Conservation (phyloP, 2,329 filamentous ascomycete genomes). For the Pseudogymnoascus sp. region DNA sequence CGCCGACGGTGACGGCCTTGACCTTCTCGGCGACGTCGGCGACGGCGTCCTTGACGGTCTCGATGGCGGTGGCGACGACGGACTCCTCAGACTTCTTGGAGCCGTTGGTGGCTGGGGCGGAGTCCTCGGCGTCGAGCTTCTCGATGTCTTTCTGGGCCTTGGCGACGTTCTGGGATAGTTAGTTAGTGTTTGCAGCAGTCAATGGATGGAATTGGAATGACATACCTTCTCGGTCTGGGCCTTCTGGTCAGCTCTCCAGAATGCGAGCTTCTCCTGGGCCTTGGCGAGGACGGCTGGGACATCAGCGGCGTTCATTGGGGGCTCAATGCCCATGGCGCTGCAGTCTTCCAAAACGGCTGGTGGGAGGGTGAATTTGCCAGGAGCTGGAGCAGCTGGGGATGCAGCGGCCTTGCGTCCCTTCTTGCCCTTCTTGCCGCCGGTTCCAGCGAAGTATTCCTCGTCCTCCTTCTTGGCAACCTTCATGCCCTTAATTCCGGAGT, state of each 20-base stretch:
- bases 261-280: slow-evolving; percentile 81
- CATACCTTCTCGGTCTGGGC: slow-evolving; percentile 80
- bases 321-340: slow-evolving; percentile 73
- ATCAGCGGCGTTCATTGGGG: slow-evolving; percentile 79
- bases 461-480: slow-evolving; percentile 82
- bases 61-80: slow-evolving; percentile 23
- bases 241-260: slow-evolving; percentile 88
- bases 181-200: slow-evolving; percentile 31
- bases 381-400: slow-evolving; percentile 42
- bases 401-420: slow-evolving; percentile 69
- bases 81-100: slow-evolving; percentile 1
- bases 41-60: slow-evolving; percentile 44
- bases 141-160: slow-evolving; percentile 96
- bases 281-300: slow-evolving; percentile 77
- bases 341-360: slow-evolving; percentile 91
- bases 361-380: slow-evolving; percentile 72
- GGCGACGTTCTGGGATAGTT: slow-evolving; percentile 71
- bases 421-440: slow-evolving; percentile 77
- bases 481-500: slow-evolving; percentile 76
- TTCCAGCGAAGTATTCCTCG: slow-evolving; percentile 72
- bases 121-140: slow-evolving; percentile 67
- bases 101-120: slow-evolving; percentile 37
- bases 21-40: slow-evolving; percentile 55
- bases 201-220: neutral
- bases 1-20: slow-evolving; percentile 50